Conservation (phyloP, 2,329 filamentous ascomycete genomes). For the Diaporthe sp. region DNA sequence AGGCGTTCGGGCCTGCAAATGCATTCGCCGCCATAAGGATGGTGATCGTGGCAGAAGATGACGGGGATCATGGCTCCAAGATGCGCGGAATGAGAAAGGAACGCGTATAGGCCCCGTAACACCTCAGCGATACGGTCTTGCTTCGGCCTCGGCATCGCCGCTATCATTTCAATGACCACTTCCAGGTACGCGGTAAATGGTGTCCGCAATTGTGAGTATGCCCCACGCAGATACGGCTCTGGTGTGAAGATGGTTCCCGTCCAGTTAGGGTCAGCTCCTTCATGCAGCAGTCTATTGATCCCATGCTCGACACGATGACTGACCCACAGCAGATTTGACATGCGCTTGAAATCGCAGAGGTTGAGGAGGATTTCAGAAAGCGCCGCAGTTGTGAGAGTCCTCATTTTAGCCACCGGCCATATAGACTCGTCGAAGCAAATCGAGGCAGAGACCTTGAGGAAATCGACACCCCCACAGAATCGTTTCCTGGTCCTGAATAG, state of each 20-base stretch:
- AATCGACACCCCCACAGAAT: background rate
- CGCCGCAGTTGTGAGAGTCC: background rate
- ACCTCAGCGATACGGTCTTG: background rate
- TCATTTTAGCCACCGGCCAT: background rate
- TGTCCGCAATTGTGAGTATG: background rate
- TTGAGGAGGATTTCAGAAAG: background rate
- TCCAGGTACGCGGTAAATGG: background rate
- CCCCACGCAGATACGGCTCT: rapidly evolving
- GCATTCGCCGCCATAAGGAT: background rate
- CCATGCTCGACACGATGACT: background rate
- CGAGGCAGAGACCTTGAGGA: background rate
- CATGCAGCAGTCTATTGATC: background rate
- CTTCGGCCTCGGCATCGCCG: rapidly evolving
- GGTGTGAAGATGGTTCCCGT: background rate
- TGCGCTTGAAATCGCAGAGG: background rate
- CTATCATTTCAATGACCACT: background rate
- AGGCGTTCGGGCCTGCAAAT: background rate
- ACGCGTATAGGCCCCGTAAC: background rate
- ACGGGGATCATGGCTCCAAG: background rate
- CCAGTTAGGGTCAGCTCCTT: background rate
- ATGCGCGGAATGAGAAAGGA: background rate
- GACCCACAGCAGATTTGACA: rapidly evolving
- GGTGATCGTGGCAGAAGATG: background rate
- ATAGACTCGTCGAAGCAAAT: background rate
- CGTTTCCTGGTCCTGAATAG: rapidly evolving